Percentiles rank a stretch among this genome's conserved stretches.
Conservation (phyloP, 345 rosid species). For the Hevea brasiliensis region DNA sequence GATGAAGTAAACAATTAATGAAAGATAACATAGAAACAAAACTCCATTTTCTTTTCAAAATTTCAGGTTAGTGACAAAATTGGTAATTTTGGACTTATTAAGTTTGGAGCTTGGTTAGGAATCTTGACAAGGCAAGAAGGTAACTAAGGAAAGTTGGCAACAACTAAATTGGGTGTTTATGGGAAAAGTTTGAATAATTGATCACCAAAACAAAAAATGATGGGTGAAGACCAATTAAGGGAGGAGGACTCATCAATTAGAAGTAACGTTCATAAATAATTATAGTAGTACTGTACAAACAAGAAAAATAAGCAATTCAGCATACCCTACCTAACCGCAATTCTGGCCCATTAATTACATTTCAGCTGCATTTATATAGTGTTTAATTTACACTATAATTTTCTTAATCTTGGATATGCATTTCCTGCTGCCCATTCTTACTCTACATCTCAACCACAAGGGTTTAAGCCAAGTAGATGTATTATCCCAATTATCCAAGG, state of each 20-base stretch:
- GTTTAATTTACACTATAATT: too few relatives aligned
- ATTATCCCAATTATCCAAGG: too few relatives aligned
- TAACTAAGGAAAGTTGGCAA: background rate
- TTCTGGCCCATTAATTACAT: background rate
- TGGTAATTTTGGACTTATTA: background rate
- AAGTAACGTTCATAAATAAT: background rate
- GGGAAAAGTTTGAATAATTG: background rate
- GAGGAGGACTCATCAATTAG: background rate
- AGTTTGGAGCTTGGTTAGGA: background rate
- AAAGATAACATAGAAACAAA: background rate
- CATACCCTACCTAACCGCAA: background rate
- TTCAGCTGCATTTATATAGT: background rate
- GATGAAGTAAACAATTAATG: background rate
- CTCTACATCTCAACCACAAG: too few relatives aligned
- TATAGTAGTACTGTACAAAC: background rate
- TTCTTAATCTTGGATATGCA: background rate
- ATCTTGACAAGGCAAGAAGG: conserved; percentile 12
- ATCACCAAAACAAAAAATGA: background rate
- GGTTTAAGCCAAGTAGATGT: too few relatives aligned
- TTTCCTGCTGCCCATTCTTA: too few relatives aligned
- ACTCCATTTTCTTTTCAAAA: background rate
- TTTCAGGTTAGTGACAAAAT: background rate
- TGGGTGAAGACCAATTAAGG: background rate
- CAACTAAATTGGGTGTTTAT: conserved; percentile 7
- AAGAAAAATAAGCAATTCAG: background rate